Conservation (phyloP, 108 stramenopile species). For the Bacterosira constricta region DNA sequence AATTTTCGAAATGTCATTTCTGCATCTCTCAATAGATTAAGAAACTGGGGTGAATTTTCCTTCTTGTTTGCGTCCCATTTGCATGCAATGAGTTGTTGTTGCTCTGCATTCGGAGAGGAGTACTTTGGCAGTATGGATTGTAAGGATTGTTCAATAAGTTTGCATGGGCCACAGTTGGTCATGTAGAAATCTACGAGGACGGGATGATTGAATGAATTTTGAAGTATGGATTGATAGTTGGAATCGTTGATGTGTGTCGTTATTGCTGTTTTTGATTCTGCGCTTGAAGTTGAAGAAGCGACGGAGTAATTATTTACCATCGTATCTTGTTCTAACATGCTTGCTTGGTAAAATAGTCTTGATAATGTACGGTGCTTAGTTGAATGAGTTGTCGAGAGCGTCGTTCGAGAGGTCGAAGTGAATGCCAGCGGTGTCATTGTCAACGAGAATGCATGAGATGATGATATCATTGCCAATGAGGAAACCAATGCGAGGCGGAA, state of each 20-base stretch:
- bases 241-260: neutral
- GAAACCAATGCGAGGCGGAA: too few species aligned
- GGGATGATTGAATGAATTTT: neutral
- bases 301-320: too few species aligned
- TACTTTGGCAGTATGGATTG: neutral
- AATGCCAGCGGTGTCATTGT: too few species aligned
- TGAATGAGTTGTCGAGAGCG: too few species aligned
- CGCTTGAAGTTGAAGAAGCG: too few species aligned
- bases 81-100: neutral
- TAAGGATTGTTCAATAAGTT: conserved; percentile 19
- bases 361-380: too few species aligned
- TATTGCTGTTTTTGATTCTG: neutral
- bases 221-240: neutral
- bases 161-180: conserved; percentile 18
- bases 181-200: conserved; percentile 17
- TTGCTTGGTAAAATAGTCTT: too few species aligned
- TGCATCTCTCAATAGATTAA: neutral
- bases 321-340: too few species aligned
- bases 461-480: too few species aligned
- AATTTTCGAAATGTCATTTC: conserved; percentile 25
- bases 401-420: too few species aligned
- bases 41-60: neutral
- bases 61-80: conserved; percentile 17
- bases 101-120: too few species aligned
- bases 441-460: too few species aligned